Evolutionary conservation across 176 grass and related monocot genomes (phyloP), one percentile per base, ranked within the genome.

Genomic region (Phoenix roebelenii): DNA sequence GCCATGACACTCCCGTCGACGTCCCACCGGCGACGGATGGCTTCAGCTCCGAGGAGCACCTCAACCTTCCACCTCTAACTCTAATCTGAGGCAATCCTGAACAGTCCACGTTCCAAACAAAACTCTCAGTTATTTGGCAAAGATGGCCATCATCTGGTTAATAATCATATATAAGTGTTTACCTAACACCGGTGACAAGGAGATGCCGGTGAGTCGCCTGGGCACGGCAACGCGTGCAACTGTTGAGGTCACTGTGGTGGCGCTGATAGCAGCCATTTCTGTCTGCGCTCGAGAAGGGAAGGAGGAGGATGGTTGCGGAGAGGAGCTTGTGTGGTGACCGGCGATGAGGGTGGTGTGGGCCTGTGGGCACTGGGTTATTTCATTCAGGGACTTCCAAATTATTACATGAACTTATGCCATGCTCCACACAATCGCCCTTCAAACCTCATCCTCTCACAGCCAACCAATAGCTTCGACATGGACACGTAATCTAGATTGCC

Each of bases 61-160:
- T 79, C 59, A 82, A 72, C 56, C 72, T 82, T 54, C 80, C 61
- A 39, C 74, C 76, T 74, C 75, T 83, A 48, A 64, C 25, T 71
- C 67, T 84, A 68, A 96, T 64, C 77, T 75, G 80, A 1, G 83
- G 80, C 67, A 96, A 64, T 18, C 91, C 91, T 96, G 83, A 68
- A 61, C 2, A 7, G 63, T 25, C 54, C 48, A 7, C 51, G 4
- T 49, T 9, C 7, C 14, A 49, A 3, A 63, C 3, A 59, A 52
- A 15, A 30, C 15, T 30, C 19, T 20, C 50, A 20, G 5, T 4
- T 57, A 60, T n/a, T 14, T 60, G 5, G 16, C 16, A 29, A 53
- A 44, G 35, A 14, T 44, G 9, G 35, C 9, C 14, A 4, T 49
- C 50, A 49, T 25, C 0, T 4, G 52, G 14, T 30, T 19, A 22